These are phyloP conservation scores for Cymbopogon flexuosus DNA, from an alignment of 202 grass and related monocot genomes.

Conservation along the genomic window DNA sequence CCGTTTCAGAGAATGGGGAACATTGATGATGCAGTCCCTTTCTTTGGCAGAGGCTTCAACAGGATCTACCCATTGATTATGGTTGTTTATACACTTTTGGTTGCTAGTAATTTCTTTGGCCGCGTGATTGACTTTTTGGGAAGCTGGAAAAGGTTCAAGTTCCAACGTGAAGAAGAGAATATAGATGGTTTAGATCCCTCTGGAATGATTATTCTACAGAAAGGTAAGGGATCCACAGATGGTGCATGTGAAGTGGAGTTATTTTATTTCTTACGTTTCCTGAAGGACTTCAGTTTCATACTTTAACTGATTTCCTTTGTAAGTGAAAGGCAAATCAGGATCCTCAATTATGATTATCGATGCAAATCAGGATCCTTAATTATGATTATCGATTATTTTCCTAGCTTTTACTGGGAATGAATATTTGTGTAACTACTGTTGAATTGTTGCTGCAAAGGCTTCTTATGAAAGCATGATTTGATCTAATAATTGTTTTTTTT, in stretches of 20 bases:
- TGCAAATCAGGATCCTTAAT: not conserved
- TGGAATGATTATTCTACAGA: conserved; percentile 96
- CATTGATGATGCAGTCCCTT: conserved; percentile 97
- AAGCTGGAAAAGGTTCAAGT: conserved; percentile 92
- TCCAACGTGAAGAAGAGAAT: conserved; percentile 79
- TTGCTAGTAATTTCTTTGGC: conserved; percentile 96
- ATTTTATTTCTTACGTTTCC: conserved; percentile 17
- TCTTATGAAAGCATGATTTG: not conserved
- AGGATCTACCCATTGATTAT: conserved; percentile 98
- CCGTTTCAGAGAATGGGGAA: conserved; percentile 95
- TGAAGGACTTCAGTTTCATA: not conserved
- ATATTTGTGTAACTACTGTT: conserved; percentile 18
- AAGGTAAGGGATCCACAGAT: conserved; percentile 49
- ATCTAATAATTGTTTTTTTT: not conserved
- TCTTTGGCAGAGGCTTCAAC: conserved; percentile 99
- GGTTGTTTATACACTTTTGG: conserved; percentile 93
- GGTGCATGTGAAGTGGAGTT: not conserved
- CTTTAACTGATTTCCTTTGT: conserved; percentile 11
- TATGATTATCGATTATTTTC: not conserved
- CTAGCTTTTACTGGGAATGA: conserved; percentile 13
- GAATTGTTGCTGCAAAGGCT: conserved; percentile 5
- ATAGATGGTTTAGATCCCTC: conserved; percentile 89
- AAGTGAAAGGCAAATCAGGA: not conserved
- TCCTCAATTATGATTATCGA: not conserved
- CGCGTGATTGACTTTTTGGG: conserved; percentile 87